Evolutionary conservation across 2,329 filamentous ascomycete species (phyloP), one percentile per base, ranked within the genome.

Genomic region (Aspergillus sp.): DNA sequence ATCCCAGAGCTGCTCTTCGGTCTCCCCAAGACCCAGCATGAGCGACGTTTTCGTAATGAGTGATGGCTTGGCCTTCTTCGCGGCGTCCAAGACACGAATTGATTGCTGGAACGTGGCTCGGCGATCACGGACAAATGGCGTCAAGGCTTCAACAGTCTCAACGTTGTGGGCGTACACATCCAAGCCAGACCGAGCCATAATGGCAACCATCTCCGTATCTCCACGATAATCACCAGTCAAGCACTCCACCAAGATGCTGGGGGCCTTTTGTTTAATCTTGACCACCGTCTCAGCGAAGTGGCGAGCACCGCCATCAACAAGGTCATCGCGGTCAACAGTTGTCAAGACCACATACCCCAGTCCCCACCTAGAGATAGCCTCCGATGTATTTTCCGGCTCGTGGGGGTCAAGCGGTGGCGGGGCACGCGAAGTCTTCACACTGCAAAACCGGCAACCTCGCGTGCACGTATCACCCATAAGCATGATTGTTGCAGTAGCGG

Each of bases 391-490:
- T 81, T 99, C 95, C 1, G 95, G 95, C 78, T 99, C 95, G 75
- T 98, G 93, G 2, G 91, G 90, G 73, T 99, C 95, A 49, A 99
- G 83, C 11, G 95, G 90, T 12, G 91, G 87, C 0, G 86, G 86
- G 1, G 81, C 78, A 43, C 89, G 87, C 57, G 80, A 88, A 3
- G 95, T 99, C 83, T 98, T 98, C 52, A 99, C 95, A 64, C 89
- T 91, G 83, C 95, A 99, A 81, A 99, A 99, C 53, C 95, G 86
- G 77, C 95, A 99, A 17, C 93, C 95, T 59, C 95, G 85, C 17
- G 95, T 99, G 77, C 95, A 99, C 8, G 93, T 98, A 75, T 99
- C 95, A 63, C 95, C 95, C 93, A 98, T 98, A 48, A 99, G 80
- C 95, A 99, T 99, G 76, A 99, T 98, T 11, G 95, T 99, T 2